These are phyloP conservation scores for Fagopyrum homotropicum DNA, from an alignment of 148 eudicot species.

Conservation along the genomic window DNA sequence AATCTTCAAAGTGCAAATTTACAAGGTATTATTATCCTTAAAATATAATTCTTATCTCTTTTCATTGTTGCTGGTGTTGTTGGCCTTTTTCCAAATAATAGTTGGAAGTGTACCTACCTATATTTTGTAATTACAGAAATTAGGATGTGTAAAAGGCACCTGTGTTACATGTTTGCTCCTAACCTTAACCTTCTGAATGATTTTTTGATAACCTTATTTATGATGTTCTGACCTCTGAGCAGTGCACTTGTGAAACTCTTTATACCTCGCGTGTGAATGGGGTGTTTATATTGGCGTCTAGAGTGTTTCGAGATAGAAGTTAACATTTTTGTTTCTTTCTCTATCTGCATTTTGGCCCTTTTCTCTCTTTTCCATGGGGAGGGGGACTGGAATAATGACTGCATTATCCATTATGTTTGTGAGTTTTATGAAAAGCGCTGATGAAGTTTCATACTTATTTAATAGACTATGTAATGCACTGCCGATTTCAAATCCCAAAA, in stretches of 20 bases:
- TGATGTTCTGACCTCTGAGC: not conserved
- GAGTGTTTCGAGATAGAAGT: not conserved
- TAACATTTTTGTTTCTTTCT: not conserved
- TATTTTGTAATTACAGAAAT: not conserved
- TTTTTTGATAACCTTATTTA: not conserved
- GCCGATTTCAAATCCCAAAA: not conserved
- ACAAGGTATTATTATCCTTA: constrained; percentile 51
- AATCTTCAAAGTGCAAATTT: constrained; percentile 90
- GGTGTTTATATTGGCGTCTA: not conserved
- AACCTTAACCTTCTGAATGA: not conserved
- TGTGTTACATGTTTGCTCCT: not conserved
- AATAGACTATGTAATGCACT: not conserved
- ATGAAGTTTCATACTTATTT: not conserved
- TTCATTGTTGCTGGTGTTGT: constrained; percentile 5
- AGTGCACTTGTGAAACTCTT: not conserved
- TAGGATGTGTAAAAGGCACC: not conserved
- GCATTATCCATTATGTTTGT: not conserved
- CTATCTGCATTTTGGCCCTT: not conserved
- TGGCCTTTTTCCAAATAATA: not conserved
- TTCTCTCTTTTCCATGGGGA: not conserved
- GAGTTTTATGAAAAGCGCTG: not conserved
- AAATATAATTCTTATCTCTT: constrained; percentile 4
- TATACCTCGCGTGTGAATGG: not conserved
- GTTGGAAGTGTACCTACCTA: not conserved
- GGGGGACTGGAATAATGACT: not conserved